phyloP scores from a whole-genome alignment of 768 basidiomycete species.

The Coprinopsis sp. region DNA sequence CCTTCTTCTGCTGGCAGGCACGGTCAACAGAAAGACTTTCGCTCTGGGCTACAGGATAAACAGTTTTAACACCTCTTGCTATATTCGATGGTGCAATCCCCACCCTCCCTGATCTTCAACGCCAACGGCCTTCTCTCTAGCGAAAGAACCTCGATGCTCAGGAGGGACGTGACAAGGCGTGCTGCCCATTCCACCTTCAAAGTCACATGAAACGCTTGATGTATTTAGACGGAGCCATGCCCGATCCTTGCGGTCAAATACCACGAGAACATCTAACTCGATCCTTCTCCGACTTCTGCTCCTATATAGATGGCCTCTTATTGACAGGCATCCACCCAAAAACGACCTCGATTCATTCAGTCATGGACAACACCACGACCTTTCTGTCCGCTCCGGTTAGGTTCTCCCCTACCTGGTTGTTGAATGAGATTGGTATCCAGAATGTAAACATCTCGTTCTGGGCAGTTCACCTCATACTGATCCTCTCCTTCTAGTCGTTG shows the following conservation, averaged over 20 bases:
- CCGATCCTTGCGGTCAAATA: conserved; percentile 1
- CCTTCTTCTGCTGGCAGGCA: too few species aligned
- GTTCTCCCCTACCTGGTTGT: not conserved
- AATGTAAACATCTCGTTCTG: conserved; percentile 1
- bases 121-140: not conserved
- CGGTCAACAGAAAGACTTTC: too few species aligned
- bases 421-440: not conserved
- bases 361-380: not conserved
- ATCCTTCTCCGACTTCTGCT: not conserved
- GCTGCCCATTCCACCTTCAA: conserved; percentile 14
- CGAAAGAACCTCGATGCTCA: not conserved
- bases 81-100: not conserved
- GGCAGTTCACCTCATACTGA: not conserved
- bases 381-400: not conserved
- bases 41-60: too few species aligned
- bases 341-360: conserved; percentile 1
- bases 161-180: not conserved
- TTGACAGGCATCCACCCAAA: not conserved
- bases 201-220: conserved; percentile 28
- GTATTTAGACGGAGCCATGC: conserved; percentile 18
- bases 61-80: not conserved
- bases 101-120: not conserved
- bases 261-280: not conserved
- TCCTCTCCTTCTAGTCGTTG: conserved; percentile 8
- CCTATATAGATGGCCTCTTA: not conserved